Conservation (phyloP, 257 asterid species). For the Nicotiana noctiflora region DNA sequence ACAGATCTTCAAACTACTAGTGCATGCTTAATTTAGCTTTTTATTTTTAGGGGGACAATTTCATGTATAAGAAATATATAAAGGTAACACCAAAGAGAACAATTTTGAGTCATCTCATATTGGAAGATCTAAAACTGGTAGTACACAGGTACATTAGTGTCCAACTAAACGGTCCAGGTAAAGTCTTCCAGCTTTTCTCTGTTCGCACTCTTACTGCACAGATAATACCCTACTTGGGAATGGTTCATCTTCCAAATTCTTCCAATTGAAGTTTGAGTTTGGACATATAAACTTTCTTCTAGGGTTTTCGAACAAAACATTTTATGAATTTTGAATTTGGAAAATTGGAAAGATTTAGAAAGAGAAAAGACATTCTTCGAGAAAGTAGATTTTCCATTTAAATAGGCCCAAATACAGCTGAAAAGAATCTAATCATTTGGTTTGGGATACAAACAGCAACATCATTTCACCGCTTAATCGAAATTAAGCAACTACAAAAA, state of each 20-base stretch:
- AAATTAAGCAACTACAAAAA: not conserved
- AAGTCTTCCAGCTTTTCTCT: not conserved
- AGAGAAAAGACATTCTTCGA: not conserved
- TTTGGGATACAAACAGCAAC: not conserved
- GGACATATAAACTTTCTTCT: not conserved
- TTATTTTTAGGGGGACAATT: not conserved
- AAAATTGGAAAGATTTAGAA: not conserved
- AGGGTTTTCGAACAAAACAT: not conserved
- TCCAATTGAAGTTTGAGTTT: not conserved
- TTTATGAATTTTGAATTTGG: not conserved
- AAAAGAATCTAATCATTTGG: not conserved
- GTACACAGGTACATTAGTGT: not conserved
- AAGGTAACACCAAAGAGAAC: not conserved
- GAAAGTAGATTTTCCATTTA: not conserved
- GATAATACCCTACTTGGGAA: not conserved
- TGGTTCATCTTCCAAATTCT: conserved; percentile 1
- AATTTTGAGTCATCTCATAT: not conserved
- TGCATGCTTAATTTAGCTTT: not conserved
- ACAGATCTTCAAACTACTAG: not conserved
- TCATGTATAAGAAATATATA: not conserved
- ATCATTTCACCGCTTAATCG: not conserved
- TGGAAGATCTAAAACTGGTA: not conserved
- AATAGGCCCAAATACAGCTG: not conserved
- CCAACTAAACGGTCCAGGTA: not conserved
- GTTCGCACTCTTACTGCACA: not conserved